phyloP scores from a whole-genome alignment of 2,329 filamentous ascomycete species.

The Aspergillus novofumigatus region DNA sequence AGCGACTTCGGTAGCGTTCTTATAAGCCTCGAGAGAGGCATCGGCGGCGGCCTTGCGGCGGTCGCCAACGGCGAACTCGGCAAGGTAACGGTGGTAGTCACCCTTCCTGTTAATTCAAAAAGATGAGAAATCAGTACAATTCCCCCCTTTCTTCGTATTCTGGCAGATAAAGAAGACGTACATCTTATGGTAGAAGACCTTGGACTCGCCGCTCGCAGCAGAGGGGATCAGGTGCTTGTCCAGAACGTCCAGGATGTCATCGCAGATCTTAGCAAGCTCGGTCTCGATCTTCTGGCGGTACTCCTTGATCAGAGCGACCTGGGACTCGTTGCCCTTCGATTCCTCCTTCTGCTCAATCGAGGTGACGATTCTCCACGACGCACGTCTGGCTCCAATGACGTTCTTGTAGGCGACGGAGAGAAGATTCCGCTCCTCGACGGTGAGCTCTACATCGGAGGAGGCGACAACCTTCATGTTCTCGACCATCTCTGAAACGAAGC shows the following conservation, averaged over 20 bases:
- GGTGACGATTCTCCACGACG: conserved; percentile 96
- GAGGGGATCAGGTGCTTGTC: conserved; percentile 92
- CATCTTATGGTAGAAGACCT: conserved; percentile 99
- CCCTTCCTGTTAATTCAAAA: conserved; percentile 69
- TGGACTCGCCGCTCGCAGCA: conserved; percentile 92
- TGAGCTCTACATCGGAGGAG: conserved; percentile 75
- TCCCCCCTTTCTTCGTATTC: background rate
- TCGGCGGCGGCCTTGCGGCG: conserved; percentile 93
- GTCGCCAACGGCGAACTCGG: conserved; percentile 91
- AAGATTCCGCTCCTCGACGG: conserved; percentile 95
- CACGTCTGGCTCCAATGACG: conserved; percentile 93
- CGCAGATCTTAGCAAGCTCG: conserved; percentile 95
- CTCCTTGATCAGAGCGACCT: conserved; percentile 90
- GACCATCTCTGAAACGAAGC: conserved; percentile 75
- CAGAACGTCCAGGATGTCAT: conserved; percentile 92
- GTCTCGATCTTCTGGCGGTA: conserved; percentile 98
- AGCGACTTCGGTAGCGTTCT: conserved; percentile 85
- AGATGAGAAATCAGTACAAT: conserved; percentile 18
- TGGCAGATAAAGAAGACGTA: conserved; percentile 41
- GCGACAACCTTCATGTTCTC: conserved; percentile 99
- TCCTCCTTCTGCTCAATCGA: conserved; percentile 99
- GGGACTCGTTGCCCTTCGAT: conserved; percentile 92
- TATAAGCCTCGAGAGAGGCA: conserved; percentile 95
- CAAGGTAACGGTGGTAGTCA: conserved; percentile 98
- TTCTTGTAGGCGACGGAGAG: conserved; percentile 99